Percentiles rank a stretch among this genome's conserved stretches.
Evolutionary conservation across 495 filamentous ascomycete species (phyloP).

Genomic region (Saxophila tyrrhenica): DNA sequence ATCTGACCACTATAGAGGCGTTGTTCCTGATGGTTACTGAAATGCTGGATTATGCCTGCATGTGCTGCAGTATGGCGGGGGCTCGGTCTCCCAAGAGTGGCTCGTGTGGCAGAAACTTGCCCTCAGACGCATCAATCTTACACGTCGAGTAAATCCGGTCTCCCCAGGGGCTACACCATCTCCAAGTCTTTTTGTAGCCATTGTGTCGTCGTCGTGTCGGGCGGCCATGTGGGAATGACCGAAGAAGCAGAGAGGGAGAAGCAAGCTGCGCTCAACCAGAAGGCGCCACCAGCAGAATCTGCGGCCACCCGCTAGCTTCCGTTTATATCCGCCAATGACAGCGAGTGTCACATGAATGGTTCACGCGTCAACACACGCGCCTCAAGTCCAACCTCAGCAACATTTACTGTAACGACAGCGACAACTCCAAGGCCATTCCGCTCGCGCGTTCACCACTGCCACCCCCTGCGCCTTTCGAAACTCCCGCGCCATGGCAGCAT

Average conservation of each 20-base stretch:
- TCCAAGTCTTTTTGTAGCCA: too few relatives aligned
- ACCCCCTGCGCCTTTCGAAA: background rate
- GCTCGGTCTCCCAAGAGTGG: too few relatives aligned
- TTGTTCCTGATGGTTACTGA: too few relatives aligned
- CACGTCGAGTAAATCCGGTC: too few relatives aligned
- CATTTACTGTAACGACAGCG: background rate
- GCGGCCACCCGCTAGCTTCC: background rate
- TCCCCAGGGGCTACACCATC: too few relatives aligned
- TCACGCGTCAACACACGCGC: background rate
- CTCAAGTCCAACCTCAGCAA: background rate
- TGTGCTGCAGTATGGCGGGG: too few relatives aligned
- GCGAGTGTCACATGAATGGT: background rate
- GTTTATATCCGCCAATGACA: background rate
- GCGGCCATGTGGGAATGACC: too few relatives aligned
- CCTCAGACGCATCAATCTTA: too few relatives aligned
- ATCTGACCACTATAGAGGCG: background rate
- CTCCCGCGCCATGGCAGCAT: slow-evolving; percentile 8
- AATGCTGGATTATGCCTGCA: too few relatives aligned
- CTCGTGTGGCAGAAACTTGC: too few relatives aligned
- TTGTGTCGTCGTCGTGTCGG: too few relatives aligned
- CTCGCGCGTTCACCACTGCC: background rate
- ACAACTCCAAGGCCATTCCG: background rate
- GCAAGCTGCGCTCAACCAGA: background rate
- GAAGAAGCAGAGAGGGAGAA: too few relatives aligned
- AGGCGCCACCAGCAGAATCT: background rate